These are phyloP conservation scores for Colletotrichum spinosum DNA, from an alignment of 2,329 filamentous ascomycete species.

Conservation along the genomic window DNA sequence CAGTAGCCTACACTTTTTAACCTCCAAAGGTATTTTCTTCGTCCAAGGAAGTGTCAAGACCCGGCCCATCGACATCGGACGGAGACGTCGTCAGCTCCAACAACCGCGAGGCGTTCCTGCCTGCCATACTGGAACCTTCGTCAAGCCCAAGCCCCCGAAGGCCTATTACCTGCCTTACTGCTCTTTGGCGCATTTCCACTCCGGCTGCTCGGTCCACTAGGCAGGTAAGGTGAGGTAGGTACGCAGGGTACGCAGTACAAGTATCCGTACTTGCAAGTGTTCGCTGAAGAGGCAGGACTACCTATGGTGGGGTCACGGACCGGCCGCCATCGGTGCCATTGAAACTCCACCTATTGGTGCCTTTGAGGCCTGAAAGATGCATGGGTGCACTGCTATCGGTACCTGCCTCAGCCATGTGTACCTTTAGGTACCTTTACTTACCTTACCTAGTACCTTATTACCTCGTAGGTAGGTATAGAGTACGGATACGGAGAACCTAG, in stretches of 20 bases:
- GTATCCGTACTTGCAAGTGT: not conserved
- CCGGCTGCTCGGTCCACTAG: constrained; percentile 36
- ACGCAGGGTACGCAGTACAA: no score
- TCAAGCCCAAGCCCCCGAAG: not conserved
- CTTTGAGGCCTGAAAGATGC: constrained; percentile 31
- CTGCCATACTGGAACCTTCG: constrained; percentile 34
- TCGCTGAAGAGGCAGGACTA: constrained; percentile 26
- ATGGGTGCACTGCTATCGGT: constrained; percentile 8
- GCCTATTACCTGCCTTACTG: constrained; percentile 17
- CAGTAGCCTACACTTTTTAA: not conserved
- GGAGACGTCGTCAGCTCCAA: constrained; percentile 37
- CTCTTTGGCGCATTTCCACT: constrained; percentile 30
- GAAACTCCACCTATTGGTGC: constrained; percentile 29
- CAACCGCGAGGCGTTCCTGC: not conserved
- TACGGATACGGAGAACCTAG: not conserved
- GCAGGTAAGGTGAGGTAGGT: no score
- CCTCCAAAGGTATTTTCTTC: not conserved
- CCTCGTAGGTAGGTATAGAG: no score
- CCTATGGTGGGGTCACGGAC: constrained; percentile 30
- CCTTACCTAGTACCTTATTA: no score
- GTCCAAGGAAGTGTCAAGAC: not conserved
- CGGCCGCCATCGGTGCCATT: constrained; percentile 10
- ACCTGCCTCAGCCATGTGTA: no score
- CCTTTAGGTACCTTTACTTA: no score
- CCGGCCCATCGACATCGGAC: constrained; percentile 33